phyloP scores from a whole-genome alignment of 805 yeast species.

The Candida odintsovae region DNA sequence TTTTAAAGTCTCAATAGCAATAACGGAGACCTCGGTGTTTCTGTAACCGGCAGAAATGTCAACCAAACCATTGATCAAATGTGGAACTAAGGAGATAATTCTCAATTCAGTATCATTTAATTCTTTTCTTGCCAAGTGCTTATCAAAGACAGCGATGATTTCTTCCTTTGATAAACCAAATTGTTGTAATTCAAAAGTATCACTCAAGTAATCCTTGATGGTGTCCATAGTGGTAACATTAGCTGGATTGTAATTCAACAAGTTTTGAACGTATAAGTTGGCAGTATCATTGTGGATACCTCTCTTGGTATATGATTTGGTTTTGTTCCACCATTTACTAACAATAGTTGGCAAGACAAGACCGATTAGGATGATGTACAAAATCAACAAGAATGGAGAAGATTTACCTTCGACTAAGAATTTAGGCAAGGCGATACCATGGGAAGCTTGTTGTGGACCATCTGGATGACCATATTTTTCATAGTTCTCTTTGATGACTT shows the following conservation, averaged over 20 bases:
- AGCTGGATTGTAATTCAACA: conserved; percentile 72
- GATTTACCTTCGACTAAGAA: conserved; percentile 81
- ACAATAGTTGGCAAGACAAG: conserved; percentile 75
- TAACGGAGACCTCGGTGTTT: conserved; percentile 55
- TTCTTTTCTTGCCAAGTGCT: conserved; percentile 51
- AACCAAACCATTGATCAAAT: conserved; percentile 61
- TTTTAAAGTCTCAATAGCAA: conserved; percentile 62
- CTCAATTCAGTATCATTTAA: conserved; percentile 36
- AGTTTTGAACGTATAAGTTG: conserved; percentile 58
- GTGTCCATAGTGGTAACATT: conserved; percentile 50
- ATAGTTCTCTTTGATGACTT: conserved; percentile 72
- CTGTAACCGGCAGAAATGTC: conserved; percentile 82
- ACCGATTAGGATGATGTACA: conserved; percentile 71
- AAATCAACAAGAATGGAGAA: conserved; percentile 56
- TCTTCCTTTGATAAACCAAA: conserved; percentile 39
- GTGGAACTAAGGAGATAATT: conserved; percentile 59
- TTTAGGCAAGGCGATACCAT: conserved; percentile 93
- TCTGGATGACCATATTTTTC: conserved; percentile 94
- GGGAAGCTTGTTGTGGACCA: conserved; percentile 86
- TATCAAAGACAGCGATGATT: conserved; percentile 44
- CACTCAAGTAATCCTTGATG: conserved; percentile 52
- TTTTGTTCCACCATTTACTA: conserved; percentile 85
- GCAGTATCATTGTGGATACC: conserved; percentile 88
- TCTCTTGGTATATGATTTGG: conserved; percentile 71
- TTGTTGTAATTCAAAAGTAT: conserved; percentile 58